Conservation (phyloP, 2,329 filamentous ascomycete genomes). For the Elsinoe perseae region DNA sequence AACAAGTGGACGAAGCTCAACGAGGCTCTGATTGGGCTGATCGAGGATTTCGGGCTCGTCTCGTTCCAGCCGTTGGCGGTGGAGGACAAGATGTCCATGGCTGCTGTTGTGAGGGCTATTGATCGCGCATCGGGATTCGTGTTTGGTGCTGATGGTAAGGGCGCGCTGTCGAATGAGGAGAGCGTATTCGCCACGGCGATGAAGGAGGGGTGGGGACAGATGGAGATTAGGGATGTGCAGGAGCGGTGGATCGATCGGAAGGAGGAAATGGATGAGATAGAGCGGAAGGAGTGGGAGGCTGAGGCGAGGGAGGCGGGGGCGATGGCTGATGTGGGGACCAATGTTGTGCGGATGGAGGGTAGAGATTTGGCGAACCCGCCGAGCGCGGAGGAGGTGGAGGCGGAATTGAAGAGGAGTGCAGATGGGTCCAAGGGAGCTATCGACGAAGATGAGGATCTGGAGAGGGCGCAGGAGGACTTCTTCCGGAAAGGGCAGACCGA, state of each 20-base stretch:
- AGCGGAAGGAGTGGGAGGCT: constrained; percentile 66
- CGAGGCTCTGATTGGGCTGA: constrained; percentile 73
- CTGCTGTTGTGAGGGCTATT: constrained; percentile 78
- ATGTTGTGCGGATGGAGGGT: constrained; percentile 18
- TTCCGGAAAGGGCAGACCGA: constrained; percentile 30
- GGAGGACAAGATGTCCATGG: constrained; percentile 96
- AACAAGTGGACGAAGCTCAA: constrained; percentile 76
- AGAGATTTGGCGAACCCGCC: constrained; percentile 13
- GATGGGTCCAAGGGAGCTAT: not conserved
- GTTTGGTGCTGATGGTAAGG: constrained; percentile 53
- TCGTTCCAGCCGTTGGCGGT: constrained; percentile 89
- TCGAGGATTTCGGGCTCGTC: constrained; percentile 84
- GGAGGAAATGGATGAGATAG: constrained; percentile 75
- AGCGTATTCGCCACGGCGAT: constrained; percentile 96
- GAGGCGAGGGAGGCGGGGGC: constrained; percentile 48
- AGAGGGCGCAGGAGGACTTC: constrained; percentile 33
- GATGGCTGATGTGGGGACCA: constrained; percentile 23
- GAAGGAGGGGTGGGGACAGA: constrained; percentile 57
- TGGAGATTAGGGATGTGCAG: constrained; percentile 85
- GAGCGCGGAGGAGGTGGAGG: constrained; percentile 19
- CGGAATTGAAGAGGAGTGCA: constrained; percentile 20
- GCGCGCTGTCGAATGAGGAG: constrained; percentile 86
- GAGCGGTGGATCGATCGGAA: constrained; percentile 92
- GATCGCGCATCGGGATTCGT: constrained; percentile 89
- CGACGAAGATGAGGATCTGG: constrained; percentile 31